Percentiles rank a stretch among this genome's conserved stretches.
phyloP scores from a whole-genome alignment of 164 flowering plant genomes.

The Piper betle region DNA sequence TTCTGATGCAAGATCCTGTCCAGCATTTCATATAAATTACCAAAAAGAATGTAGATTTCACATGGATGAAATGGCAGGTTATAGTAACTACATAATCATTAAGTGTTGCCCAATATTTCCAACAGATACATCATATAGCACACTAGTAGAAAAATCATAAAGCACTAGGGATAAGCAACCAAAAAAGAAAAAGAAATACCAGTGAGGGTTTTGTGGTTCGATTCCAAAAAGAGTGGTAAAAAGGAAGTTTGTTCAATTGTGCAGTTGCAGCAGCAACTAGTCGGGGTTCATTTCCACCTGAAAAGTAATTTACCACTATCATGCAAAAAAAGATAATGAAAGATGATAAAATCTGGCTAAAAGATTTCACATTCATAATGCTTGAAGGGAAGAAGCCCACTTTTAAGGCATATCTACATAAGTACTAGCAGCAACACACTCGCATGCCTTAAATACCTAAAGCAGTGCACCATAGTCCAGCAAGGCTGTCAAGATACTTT shows the following conservation, averaged over 20 bases:
- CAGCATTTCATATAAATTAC: not conserved
- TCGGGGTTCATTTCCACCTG: constrained; percentile 93
- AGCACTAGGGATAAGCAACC: not conserved
- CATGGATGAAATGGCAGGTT: not conserved
- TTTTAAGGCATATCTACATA: not conserved
- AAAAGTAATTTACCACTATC: constrained; percentile 6
- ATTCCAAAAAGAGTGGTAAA: constrained; percentile 97
- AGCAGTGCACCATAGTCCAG: constrained; percentile 95
- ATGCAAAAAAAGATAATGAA: not conserved
- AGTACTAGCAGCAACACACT: not conserved
- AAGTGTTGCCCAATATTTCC: not conserved
- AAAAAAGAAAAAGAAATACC: constrained; percentile 31
- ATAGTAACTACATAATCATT: too few relatives aligned
- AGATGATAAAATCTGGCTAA: not conserved
- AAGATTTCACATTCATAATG: not conserved
- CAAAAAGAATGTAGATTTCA: not conserved
- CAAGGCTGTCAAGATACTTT: constrained; percentile 90
- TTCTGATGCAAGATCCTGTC: constrained; percentile 84
- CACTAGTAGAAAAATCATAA: not conserved
- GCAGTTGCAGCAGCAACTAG: constrained; percentile 82
- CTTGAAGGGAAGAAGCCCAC: not conserved
- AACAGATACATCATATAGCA: not conserved
- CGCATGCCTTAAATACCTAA: constrained; percentile 38
- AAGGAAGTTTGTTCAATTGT: constrained; percentile 75
- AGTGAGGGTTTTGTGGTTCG: constrained; percentile 93